Evolutionary conservation across 2,329 filamentous ascomycete genomes (phyloP).

Genomic region (Colletotrichum eleusines): DNA sequence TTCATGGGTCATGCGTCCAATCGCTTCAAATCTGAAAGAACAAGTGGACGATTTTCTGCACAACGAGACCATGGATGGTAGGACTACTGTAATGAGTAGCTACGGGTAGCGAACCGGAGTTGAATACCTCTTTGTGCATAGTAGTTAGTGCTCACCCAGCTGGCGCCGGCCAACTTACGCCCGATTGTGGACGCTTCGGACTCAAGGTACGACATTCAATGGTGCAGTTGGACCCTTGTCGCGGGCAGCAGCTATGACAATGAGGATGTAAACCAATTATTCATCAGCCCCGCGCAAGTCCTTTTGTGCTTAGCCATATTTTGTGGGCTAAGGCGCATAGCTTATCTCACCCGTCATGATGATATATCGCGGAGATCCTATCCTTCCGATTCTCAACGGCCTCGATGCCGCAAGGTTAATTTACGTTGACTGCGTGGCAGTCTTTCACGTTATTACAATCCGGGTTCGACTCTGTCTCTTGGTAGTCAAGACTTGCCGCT

Average conservation of each 20-base stretch:
- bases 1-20: slow-evolving; percentile 1
- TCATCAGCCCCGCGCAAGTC: neutral
- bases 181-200: neutral
- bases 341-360: neutral
- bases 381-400: neutral
- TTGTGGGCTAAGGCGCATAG: neutral
- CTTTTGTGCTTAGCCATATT: neutral
- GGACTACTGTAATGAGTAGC: too few relatives aligned
- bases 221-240: neutral
- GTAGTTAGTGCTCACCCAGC: slow-evolving; percentile 10
- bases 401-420: neutral
- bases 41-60: slow-evolving; percentile 8
- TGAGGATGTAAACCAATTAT: neutral
- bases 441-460: too few relatives aligned
- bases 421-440: neutral
- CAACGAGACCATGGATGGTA: slow-evolving; percentile 8
- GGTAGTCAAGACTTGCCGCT: slow-evolving; percentile 20
- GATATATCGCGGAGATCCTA: neutral
- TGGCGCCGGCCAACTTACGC: slow-evolving; percentile 8
- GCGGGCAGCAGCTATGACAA: neutral
- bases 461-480: neutral
- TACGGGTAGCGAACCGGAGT: slow-evolving; percentile 9
- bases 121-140: slow-evolving; percentile 13
- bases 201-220: neutral
- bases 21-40: slow-evolving; percentile 17